Percentiles rank a stretch among this genome's conserved stretches.
Evolutionary conservation across 2,329 filamentous ascomycete genomes (phyloP).

Genomic region (Curvularia verruculosa): DNA sequence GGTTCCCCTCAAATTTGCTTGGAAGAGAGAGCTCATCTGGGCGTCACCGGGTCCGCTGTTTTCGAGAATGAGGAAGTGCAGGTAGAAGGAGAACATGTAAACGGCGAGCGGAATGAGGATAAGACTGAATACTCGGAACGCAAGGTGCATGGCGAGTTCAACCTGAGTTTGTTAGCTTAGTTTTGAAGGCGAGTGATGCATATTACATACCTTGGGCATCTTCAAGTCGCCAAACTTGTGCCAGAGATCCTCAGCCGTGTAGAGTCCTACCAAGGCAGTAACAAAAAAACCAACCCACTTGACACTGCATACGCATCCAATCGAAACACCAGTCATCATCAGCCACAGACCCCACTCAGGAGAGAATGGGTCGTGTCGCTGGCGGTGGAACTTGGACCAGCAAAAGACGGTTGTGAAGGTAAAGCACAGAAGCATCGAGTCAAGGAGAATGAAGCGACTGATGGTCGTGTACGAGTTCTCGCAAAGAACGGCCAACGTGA

Average conservation of each 20-base stretch:
- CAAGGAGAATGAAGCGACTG: conserved; percentile 95
- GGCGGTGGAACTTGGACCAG: conserved; percentile 95
- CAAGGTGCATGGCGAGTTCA: conserved; percentile 76
- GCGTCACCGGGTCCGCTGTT: conserved; percentile 95
- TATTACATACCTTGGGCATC: conserved; percentile 73
- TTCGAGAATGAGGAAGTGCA: conserved; percentile 93
- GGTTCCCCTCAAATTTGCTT: conserved; percentile 92
- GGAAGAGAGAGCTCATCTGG: conserved; percentile 99
- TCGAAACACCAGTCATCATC: conserved; percentile 89
- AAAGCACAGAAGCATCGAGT: conserved; percentile 98
- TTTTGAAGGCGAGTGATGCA: not conserved
- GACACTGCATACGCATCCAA: conserved; percentile 97
- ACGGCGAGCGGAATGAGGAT: conserved; percentile 89
- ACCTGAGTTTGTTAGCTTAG: conserved; percentile 52
- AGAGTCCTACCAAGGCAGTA: conserved; percentile 91
- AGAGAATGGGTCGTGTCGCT: conserved; percentile 84
- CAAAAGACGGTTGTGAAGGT: conserved; percentile 97
- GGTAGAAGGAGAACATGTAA: conserved; percentile 93
- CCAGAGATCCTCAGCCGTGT: conserved; percentile 97
- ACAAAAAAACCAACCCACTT: conserved; percentile 98
- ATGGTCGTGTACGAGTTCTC: conserved; percentile 99
- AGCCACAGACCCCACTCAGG: conserved; percentile 95
- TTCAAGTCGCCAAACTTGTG: conserved; percentile 94
- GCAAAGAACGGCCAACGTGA: conserved; percentile 95
- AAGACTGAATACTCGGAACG: conserved; percentile 80